A percentile compares a stretch with the other conserved stretches of the same genome.
These are phyloP conservation scores for Leishmania mexicana DNA, from an alignment of 208 protist genomes.

Conservation along the genomic window DNA sequence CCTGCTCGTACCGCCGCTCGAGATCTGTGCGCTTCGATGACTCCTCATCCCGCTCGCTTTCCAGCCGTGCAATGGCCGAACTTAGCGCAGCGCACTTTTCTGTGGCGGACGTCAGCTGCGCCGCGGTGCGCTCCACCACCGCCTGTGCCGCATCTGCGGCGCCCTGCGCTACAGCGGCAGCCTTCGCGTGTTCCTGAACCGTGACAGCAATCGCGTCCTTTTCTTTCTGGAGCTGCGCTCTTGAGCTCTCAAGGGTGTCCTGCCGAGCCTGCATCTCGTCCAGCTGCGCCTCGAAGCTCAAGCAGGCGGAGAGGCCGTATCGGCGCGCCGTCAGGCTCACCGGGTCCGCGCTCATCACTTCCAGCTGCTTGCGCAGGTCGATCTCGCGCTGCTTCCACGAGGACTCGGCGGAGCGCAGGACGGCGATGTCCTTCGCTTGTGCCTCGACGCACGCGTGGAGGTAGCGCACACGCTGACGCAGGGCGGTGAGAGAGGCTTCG, in stretches of 20 bases:
- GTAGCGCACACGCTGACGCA: slow-evolving; percentile 35
- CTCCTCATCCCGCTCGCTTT: slow-evolving; percentile 5
- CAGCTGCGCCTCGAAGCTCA: slow-evolving; percentile 57
- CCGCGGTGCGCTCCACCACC: slow-evolving; percentile 5
- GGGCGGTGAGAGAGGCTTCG: slow-evolving; percentile 9
- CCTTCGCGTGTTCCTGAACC: background rate
- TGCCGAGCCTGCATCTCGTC: slow-evolving; percentile 31
- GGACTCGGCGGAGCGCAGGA: slow-evolving; percentile 40
- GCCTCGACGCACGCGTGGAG: slow-evolving; percentile 37
- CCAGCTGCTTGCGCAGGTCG: slow-evolving; percentile 60
- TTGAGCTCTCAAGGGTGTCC: slow-evolving; percentile 6
- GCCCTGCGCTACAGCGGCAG: background rate
- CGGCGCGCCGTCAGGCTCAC: slow-evolving; percentile 65
- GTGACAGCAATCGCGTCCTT: slow-evolving; percentile 14
- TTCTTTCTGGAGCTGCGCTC: slow-evolving; percentile 8
- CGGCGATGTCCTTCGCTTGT: slow-evolving; percentile 41
- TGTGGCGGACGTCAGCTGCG: slow-evolving; percentile 6
- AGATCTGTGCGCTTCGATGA: slow-evolving; percentile 3
- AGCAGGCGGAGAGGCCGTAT: slow-evolving; percentile 69
- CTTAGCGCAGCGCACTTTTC: slow-evolving; percentile 4
- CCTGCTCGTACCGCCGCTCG: slow-evolving; percentile 15
- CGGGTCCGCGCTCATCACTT: slow-evolving; percentile 63
- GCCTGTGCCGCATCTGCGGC: slow-evolving; percentile 6
- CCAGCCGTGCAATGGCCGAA: background rate
- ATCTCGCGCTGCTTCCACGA: slow-evolving; percentile 65